Conservation (phyloP, 1,139 yeast species). For the Hyphopichia khmerensis region DNA sequence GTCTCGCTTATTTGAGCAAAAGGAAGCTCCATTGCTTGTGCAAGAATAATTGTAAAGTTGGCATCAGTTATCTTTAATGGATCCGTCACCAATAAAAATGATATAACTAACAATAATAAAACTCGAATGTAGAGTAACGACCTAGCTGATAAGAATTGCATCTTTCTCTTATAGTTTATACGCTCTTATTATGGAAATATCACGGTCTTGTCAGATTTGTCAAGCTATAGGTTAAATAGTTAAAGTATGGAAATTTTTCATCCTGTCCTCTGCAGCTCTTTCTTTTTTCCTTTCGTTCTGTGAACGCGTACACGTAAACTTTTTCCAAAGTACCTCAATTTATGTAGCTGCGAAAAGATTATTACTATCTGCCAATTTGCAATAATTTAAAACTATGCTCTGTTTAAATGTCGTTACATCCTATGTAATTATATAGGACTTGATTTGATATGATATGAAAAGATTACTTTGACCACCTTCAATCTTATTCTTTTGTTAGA, state of each 20-base stretch:
- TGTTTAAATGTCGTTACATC: background rate
- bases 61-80: constrained; percentile 39
- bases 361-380: no score
- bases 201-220: no score
- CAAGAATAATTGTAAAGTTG: constrained; percentile 53
- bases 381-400: background rate
- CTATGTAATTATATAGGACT: no score
- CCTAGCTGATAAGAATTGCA: constrained; percentile 60
- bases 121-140: constrained; percentile 51
- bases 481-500: no score
- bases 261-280: background rate
- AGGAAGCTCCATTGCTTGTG: constrained; percentile 58
- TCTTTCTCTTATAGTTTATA: no score
- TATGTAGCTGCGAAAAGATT: background rate
- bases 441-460: no score
- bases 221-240: no score
- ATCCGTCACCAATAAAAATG: constrained; percentile 64
- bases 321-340: background rate
- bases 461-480: no score
- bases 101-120: constrained; percentile 40
- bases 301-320: constrained; percentile 1
- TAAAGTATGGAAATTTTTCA: background rate
- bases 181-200: no score
- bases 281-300: background rate
- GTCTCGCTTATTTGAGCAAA: constrained; percentile 38